phyloP scores from a whole-genome alignment of 768 basidiomycete genomes.

The Suillus lakei region DNA sequence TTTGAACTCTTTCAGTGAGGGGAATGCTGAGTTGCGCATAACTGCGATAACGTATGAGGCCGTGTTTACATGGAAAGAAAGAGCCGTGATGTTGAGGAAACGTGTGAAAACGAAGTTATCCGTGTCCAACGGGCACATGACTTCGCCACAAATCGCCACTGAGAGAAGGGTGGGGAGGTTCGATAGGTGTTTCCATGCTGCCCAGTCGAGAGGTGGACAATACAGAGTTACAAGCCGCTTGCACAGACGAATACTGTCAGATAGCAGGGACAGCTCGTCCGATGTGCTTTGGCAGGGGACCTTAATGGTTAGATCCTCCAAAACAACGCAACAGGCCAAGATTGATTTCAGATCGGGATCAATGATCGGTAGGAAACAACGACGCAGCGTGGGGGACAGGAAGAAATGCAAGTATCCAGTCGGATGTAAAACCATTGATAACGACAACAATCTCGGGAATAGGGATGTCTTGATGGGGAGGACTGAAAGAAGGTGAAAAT shows the following conservation, averaged over 20 bases:
- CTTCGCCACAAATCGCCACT: neutral
- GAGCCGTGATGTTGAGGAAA: slow-evolving; percentile 1
- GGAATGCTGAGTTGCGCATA: neutral
- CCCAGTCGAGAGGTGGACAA: slow-evolving; percentile 4
- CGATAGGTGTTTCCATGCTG: neutral
- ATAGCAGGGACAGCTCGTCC: neutral
- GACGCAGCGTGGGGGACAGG: neutral
- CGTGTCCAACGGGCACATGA: neutral
- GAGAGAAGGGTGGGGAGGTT: neutral
- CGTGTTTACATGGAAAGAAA: slow-evolving; percentile 1
- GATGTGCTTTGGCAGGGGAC: neutral
- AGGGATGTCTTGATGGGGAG: neutral
- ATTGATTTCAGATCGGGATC: slow-evolving; percentile 1
- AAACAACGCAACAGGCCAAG: neutral
- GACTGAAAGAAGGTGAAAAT: slow-evolving; percentile 6
- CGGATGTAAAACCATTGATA: neutral
- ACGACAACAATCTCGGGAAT: neutral
- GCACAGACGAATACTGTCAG: neutral
- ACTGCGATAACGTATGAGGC: neutral
- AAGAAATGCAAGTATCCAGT: neutral
- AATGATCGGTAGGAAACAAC: neutral
- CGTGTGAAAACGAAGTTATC: neutral
- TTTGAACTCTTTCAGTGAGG: neutral
- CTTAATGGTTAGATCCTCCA: slow-evolving; percentile 1
- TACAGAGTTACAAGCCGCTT: neutral